Conservation (phyloP, 345 rosid species). For the Anacardium occidentale region DNA sequence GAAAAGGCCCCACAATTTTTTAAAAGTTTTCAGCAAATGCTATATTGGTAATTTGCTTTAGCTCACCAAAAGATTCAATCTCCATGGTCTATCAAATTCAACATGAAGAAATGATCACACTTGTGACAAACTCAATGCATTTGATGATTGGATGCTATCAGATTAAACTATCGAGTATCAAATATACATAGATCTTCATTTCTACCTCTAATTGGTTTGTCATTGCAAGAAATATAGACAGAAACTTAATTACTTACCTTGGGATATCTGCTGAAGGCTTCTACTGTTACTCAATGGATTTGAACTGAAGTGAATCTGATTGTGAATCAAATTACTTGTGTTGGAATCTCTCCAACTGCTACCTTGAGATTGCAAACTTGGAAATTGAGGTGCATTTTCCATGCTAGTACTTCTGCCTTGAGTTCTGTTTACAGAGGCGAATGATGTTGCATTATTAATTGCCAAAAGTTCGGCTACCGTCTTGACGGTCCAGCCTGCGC, state of each 20-base stretch:
- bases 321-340: constrained; percentile 23
- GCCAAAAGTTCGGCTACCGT: constrained; percentile 23
- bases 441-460: constrained; percentile 21
- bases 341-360: constrained; percentile 21
- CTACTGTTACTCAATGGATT: constrained; percentile 24
- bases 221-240: background rate
- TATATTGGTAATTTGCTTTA: background rate
- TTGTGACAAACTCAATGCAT: background rate
- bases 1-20: background rate
- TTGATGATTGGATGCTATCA: background rate
- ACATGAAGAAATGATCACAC: background rate
- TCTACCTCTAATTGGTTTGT: background rate
- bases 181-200: background rate
- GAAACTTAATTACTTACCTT: constrained; percentile 29
- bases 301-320: constrained; percentile 35
- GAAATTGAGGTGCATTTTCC: constrained; percentile 16
- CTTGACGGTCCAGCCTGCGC: constrained; percentile 20
- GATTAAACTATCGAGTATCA: constrained; percentile 1
- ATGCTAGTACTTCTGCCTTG: constrained; percentile 17
- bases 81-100: background rate
- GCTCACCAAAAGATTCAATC: background rate
- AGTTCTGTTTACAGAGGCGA: constrained; percentile 20
- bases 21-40: background rate
- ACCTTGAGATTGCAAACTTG: constrained; percentile 34
- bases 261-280: constrained; percentile 24